phyloP scores from a whole-genome alignment of 805 yeast genomes.

The Ogataea pignaliae region DNA sequence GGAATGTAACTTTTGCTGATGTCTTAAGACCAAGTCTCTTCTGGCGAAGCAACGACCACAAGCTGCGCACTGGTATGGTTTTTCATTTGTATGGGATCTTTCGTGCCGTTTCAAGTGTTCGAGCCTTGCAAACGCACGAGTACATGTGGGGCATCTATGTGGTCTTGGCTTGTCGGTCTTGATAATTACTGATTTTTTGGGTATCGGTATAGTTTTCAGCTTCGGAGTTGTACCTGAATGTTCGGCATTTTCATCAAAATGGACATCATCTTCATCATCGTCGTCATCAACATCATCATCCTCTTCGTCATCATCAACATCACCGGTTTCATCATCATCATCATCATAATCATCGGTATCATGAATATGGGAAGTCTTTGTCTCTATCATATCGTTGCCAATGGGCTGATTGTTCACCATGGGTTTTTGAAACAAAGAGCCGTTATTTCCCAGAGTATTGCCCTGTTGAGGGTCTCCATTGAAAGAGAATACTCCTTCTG shows the following conservation, averaged over 20 bases:
- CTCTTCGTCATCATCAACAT: slow-evolving; percentile 1
- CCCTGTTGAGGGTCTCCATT: no score
- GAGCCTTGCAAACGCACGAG: slow-evolving; percentile 90
- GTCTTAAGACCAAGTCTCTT: slow-evolving; percentile 81
- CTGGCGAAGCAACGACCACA: slow-evolving; percentile 96
- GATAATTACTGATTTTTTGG: slow-evolving; percentile 76
- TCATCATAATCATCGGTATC: not conserved
- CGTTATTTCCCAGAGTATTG: no score
- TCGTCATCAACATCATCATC: slow-evolving; percentile 4
- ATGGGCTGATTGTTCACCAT: slow-evolving; percentile 10
- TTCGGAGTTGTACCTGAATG: no score
- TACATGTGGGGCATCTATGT: slow-evolving; percentile 82
- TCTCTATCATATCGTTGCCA: no score
- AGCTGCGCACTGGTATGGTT: slow-evolving; percentile 93
- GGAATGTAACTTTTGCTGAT: slow-evolving; percentile 88
- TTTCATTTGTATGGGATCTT: slow-evolving; percentile 91
- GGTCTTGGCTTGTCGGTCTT: slow-evolving; percentile 95
- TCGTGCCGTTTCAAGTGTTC: slow-evolving; percentile 95
- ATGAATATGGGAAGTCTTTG: not conserved
- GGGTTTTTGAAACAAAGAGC: no score
- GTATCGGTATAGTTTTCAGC: slow-evolving; percentile 53
- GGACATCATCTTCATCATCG: slow-evolving; percentile 9
- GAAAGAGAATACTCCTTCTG: no score
- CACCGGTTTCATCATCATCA: slow-evolving; percentile 1
- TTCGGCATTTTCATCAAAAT: slow-evolving; percentile 2